Conservation (phyloP, 2,329 filamentous ascomycete species). For the Monosporascus ibericus region DNA sequence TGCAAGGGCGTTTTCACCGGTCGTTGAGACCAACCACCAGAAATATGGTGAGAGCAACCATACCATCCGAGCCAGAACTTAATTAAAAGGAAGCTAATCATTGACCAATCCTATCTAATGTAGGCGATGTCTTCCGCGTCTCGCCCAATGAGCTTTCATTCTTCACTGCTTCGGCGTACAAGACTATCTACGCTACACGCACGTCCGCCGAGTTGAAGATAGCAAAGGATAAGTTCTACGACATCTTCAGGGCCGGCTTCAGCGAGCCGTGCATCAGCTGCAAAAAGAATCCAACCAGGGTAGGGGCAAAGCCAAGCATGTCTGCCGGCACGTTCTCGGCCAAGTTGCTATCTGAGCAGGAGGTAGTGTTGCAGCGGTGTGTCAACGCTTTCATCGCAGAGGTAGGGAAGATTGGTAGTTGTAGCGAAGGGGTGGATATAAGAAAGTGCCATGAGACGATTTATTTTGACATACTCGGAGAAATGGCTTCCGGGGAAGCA, state of each 20-base stretch:
- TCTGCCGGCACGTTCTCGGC: slow-evolving; percentile 2
- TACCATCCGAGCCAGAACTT: background rate
- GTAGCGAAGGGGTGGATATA: slow-evolving; percentile 5
- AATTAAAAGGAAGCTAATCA: background rate
- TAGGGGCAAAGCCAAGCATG: background rate
- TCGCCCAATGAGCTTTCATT: background rate
- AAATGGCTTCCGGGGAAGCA: slow-evolving; percentile 7
- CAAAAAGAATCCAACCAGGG: background rate
- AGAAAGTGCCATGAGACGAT: slow-evolving; percentile 6
- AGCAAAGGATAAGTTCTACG: background rate
- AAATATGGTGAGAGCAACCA: background rate
- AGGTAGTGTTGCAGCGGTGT: slow-evolving; percentile 1
- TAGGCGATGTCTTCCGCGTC: background rate
- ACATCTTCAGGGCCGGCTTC: background rate
- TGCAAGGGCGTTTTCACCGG: background rate
- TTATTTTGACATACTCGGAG: slow-evolving; percentile 7
- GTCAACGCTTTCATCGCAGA: slow-evolving; percentile 3
- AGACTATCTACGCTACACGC: background rate
- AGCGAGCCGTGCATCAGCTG: background rate
- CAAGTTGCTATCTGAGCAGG: slow-evolving; percentile 4
- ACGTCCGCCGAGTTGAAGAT: background rate
- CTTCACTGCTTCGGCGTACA: background rate
- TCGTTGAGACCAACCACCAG: background rate
- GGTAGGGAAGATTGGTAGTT: background rate
- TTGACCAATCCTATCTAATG: background rate